Percentiles rank a stretch among this genome's conserved stretches.
These are phyloP conservation scores for Teratosphaeria destructans DNA, from an alignment of 2,329 filamentous ascomycete genomes.

Conservation along the genomic window DNA sequence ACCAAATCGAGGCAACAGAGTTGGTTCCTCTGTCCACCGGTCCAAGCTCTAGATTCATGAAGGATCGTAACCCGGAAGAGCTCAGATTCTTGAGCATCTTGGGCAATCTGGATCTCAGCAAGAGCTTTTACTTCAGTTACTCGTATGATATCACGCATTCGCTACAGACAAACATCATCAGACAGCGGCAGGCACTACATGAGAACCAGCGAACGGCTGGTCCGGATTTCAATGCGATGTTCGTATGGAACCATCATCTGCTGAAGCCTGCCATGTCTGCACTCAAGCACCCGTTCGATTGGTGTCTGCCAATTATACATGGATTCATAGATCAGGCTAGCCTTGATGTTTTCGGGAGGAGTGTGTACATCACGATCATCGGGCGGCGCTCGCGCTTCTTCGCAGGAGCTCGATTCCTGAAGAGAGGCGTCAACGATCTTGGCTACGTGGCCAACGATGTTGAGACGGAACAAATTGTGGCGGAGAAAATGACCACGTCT, in stretches of 20 bases:
- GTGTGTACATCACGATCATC: conserved; percentile 86
- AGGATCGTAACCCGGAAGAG: conserved; percentile 82
- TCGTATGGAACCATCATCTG: conserved; percentile 92
- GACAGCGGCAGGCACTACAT: conserved; percentile 62
- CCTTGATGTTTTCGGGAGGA: conserved; percentile 66
- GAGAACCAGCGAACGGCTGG: conserved; percentile 49
- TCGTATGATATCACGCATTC: conserved; percentile 93
- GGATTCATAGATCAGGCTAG: conserved; percentile 88
- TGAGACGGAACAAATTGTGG: conserved; percentile 96
- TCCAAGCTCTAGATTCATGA: conserved; percentile 54
- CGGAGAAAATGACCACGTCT: conserved; percentile 85
- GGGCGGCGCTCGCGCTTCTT: conserved; percentile 87
- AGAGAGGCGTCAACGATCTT: conserved; percentile 86
- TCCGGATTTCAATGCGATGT: conserved; percentile 80
- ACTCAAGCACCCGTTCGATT: conserved; percentile 78
- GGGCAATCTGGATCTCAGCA: conserved; percentile 78
- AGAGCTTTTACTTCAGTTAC: conserved; percentile 97
- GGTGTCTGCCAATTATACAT: conserved; percentile 92
- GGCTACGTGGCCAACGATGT: conserved; percentile 98
- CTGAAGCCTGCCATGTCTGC: conserved; percentile 61
- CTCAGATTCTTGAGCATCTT: conserved; percentile 79
- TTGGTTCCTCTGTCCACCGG: conserved; percentile 75
- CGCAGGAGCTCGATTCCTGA: conserved; percentile 86
- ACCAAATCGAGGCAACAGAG: conserved; percentile 90
- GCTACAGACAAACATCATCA: conserved; percentile 81